Evolutionary conservation across 345 rosid species (phyloP).

Genomic region (Lepidium sativum): DNA sequence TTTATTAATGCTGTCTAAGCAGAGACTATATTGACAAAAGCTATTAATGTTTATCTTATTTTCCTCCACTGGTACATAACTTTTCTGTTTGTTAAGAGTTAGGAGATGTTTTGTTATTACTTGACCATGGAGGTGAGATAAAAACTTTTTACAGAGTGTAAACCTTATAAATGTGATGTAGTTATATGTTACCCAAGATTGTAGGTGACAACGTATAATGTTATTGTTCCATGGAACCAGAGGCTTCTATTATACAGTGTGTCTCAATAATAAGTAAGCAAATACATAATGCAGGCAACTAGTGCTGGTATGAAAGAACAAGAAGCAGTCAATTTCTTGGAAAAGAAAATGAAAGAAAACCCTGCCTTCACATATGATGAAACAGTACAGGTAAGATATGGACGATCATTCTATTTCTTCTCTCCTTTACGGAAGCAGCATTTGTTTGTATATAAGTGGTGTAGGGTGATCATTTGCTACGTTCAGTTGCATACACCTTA

Average conservation of each 20-base stretch:
- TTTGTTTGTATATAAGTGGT: neutral
- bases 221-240: neutral
- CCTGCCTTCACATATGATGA: slow-evolving; percentile 77
- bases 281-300: slow-evolving; percentile 58
- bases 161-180: neutral
- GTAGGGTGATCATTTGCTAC: neutral
- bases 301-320: slow-evolving; percentile 98
- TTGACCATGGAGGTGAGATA: neutral
- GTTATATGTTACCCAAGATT: neutral
- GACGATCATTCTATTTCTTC: neutral
- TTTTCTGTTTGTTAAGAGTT: neutral
- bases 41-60: neutral
- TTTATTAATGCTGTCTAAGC: neutral
- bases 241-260: neutral
- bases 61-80: neutral
- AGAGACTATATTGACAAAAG: neutral
- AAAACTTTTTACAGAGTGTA: neutral
- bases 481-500: neutral
- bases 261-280: neutral
- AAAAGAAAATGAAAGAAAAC: slow-evolving; percentile 97
- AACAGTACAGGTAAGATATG: slow-evolving; percentile 76
- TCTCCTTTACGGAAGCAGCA: neutral
- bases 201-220: neutral
- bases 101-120: neutral
- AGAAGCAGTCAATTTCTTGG: slow-evolving; percentile 97